A percentile compares a stretch with the other conserved stretches of the same genome.
Conservation (phyloP, 164 flowering plant species). For the Brasenia schreberi region DNA sequence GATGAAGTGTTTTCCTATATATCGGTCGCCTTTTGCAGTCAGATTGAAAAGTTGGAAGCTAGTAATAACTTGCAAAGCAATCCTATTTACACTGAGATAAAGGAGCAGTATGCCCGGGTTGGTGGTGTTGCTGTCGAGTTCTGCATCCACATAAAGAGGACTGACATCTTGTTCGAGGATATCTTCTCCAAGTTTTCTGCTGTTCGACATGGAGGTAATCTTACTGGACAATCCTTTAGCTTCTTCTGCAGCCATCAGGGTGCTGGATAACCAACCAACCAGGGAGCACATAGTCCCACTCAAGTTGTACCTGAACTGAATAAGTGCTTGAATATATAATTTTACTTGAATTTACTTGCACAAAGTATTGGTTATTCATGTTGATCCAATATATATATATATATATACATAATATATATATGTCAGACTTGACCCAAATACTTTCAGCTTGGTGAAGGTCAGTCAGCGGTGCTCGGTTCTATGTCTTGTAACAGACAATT, state of each 20-base stretch:
- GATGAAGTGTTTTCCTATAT: constrained; percentile 96
- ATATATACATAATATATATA: too few species aligned
- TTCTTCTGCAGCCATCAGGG: not conserved
- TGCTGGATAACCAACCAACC: too few species aligned
- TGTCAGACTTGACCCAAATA: too few species aligned
- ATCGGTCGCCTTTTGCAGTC: constrained; percentile 75
- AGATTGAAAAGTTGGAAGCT: constrained; percentile 39
- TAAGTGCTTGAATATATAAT: too few species aligned
- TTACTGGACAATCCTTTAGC: not conserved
- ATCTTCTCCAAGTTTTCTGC: constrained; percentile 68
- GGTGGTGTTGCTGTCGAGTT: constrained; percentile 99
- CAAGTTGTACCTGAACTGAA: too few species aligned
- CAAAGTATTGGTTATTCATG: too few species aligned
- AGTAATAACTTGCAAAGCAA: constrained; percentile 17
- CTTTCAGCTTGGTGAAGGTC: too few species aligned
- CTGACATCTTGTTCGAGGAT: constrained; percentile 84
- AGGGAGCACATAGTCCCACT: too few species aligned
- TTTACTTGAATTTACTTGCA: too few species aligned
- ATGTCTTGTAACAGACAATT: too few species aligned
- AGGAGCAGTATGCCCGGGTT: constrained; percentile 89
- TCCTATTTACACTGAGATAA: constrained; percentile 48
- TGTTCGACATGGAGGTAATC: constrained; percentile 81
- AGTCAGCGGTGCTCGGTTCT: too few species aligned
- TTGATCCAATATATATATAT: too few species aligned
- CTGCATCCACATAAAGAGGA: constrained; percentile 81